Evolutionary conservation across 805 yeast genomes (phyloP).

Genomic region (Wickerhamiella occidentalis): DNA sequence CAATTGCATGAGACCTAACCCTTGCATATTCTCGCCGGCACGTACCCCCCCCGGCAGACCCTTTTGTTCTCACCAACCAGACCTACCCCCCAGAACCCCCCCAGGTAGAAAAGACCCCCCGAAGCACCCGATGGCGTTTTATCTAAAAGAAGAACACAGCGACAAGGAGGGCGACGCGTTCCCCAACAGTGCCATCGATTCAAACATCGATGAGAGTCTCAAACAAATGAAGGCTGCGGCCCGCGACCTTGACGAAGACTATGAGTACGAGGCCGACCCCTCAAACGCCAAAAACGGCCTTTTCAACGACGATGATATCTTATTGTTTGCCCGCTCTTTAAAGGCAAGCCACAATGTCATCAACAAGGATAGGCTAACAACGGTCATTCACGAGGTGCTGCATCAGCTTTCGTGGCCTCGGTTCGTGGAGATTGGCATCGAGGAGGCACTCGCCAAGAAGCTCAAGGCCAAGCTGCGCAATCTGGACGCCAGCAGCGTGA

Average conservation of each 20-base stretch:
- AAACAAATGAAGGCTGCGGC: slow-evolving; percentile 6
- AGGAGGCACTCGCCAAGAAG: slow-evolving; percentile 1
- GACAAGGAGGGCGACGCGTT: slow-evolving; percentile 3
- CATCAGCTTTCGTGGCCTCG: slow-evolving; percentile 3
- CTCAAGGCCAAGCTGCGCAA: slow-evolving; percentile 9
- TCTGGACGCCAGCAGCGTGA: neutral
- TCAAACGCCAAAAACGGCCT: neutral
- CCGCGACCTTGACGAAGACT: neutral
- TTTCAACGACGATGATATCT: slow-evolving; percentile 9
- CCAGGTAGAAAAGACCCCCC: slow-evolving; percentile 5
- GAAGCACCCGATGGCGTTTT: slow-evolving; percentile 2
- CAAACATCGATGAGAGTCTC: slow-evolving; percentile 10
- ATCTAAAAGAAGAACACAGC: neutral
- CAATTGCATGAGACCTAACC: neutral
- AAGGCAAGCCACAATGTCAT: neutral
- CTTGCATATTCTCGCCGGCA: neutral
- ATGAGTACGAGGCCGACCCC: slow-evolving; percentile 1
- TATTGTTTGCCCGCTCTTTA: slow-evolving; percentile 5
- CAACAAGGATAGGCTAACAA: slow-evolving; percentile 1
- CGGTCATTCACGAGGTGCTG: neutral
- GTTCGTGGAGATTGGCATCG: slow-evolving; percentile 1
- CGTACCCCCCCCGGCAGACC: slow-evolving; percentile 1
- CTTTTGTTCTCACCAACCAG: neutral
- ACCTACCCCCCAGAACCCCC: slow-evolving; percentile 2
- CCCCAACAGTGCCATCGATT: slow-evolving; percentile 9